Evolutionary conservation across 176 grass and related monocot genomes (phyloP), one percentile per base, ranked within the genome.

Genomic region (Saccharum officinarum): DNA sequence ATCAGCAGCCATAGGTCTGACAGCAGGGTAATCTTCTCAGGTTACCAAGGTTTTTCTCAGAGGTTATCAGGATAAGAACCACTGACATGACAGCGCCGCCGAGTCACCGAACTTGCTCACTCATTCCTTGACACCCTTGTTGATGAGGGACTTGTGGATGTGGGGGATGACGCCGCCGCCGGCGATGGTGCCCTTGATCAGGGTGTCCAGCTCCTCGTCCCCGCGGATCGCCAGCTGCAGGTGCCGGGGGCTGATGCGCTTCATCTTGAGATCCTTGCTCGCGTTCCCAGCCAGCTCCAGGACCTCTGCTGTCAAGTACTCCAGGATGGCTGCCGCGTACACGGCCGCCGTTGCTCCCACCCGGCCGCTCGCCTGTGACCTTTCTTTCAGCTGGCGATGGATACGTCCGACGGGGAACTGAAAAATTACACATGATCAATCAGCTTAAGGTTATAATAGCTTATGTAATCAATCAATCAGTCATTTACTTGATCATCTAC

Each of bases 271-370:
- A 71, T 91, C 91, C 44, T 91, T 93, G 88, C 85, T 83, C 3
- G 85, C 92, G 33, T 94, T 94, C 46, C 88, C 88, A 8, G 88
- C 86, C 76, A 94, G 92, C 82, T 94, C 92, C 25, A 91, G 76
- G 31, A 94, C 74, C 84, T 94, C 92, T 0, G 88, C 88, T 3
- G 86, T 88, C 39, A 94, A 74, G 73, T 90, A 91, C 74, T 94
- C 88, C 10, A 94, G 69, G 63, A 94, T 84, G 3, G 92, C 88
- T 15, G 88, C 88, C 2, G 86, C 47, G 75, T 94, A 91, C 55
- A 94, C 88, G 30, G 88, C 92, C 4, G 79, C 92, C 9, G 82
- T 94, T 46, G 92, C 88, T 54, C 82, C 92, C 6, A 94, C 92
- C 13, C 86, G 78, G 10, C 88, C 85, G 22, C 39, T 82, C 34